Percentiles rank a stretch among this genome's conserved stretches.
phyloP scores from a whole-genome alignment of 2,329 filamentous ascomycete genomes.

The Trichophaea hybrida region DNA sequence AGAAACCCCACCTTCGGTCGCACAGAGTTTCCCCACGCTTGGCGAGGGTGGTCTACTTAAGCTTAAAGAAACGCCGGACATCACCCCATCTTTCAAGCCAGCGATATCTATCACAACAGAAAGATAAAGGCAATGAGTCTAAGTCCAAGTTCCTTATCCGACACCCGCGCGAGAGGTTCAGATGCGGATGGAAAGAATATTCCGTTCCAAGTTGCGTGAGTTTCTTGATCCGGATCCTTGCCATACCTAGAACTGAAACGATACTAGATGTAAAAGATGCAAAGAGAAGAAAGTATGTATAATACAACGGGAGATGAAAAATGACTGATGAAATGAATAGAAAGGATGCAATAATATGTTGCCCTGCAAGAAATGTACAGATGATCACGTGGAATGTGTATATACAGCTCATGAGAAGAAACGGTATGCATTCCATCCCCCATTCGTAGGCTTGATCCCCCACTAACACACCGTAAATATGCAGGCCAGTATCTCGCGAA shows the following conservation, averaged over 20 bases:
- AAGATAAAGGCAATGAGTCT: neutral
- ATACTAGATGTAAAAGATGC: neutral
- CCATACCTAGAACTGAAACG: neutral
- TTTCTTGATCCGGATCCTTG: neutral
- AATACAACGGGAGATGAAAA: neutral
- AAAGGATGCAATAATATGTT: neutral
- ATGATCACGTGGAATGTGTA: neutral
- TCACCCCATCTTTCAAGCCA: neutral
- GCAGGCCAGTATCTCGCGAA: neutral
- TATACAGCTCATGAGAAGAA: conserved; percentile 2
- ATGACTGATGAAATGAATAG: neutral
- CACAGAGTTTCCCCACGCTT: too few relatives aligned
- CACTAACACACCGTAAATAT: neutral
- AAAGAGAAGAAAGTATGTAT: neutral
- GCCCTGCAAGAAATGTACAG: neutral
- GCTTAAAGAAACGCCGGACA: too few relatives aligned
- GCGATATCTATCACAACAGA: neutral
- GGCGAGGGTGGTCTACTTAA: too few relatives aligned
- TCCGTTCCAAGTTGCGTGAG: conserved; percentile 3
- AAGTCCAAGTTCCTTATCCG: neutral
- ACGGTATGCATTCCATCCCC: neutral
- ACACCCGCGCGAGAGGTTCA: neutral
- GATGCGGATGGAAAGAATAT: conserved; percentile 3
- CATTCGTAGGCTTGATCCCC: neutral
- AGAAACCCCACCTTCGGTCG: too few relatives aligned